phyloP scores from a whole-genome alignment of 805 yeast species.

The Wickerhamiella spandovensis region DNA sequence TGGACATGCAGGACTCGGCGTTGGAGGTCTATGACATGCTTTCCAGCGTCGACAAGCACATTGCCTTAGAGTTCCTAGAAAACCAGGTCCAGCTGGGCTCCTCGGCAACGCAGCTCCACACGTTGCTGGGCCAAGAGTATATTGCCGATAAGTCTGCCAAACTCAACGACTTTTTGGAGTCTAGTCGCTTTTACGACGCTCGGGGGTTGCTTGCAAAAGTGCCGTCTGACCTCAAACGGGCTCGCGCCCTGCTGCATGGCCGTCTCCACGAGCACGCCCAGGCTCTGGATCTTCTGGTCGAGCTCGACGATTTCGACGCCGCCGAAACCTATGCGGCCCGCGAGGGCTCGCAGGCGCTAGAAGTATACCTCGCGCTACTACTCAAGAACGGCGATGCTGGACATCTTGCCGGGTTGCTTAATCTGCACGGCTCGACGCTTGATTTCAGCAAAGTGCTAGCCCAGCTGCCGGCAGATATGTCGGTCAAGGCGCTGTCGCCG shows the following conservation, averaged over 20 bases:
- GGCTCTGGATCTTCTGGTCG: conserved; percentile 48
- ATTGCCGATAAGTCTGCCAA: conserved; percentile 5
- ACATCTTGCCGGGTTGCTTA: neutral
- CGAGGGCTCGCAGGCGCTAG: conserved; percentile 29
- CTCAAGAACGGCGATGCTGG: neutral
- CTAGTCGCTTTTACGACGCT: conserved; percentile 22
- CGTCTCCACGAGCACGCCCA: conserved; percentile 47
- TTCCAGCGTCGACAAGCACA: neutral
- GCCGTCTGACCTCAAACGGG: neutral
- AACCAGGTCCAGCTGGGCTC: neutral
- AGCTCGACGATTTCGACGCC: conserved; percentile 39
- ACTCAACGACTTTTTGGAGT: neutral
- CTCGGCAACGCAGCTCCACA: conserved; percentile 10
- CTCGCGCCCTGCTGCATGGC: conserved; percentile 42
- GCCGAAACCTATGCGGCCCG: conserved; percentile 47
- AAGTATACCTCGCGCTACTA: conserved; percentile 22
- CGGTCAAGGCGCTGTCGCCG: neutral
- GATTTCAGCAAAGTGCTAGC: neutral
- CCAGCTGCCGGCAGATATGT: neutral
- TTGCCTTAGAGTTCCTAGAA: conserved; percentile 2
- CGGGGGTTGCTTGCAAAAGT: conserved; percentile 40
- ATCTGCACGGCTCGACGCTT: neutral
- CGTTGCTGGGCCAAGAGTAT: conserved; percentile 13
- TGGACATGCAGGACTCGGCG: neutral
- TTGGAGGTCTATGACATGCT: conserved; percentile 2